Evolutionary conservation across 805 yeast species (phyloP).

Genomic region (Candida sonorensis): DNA sequence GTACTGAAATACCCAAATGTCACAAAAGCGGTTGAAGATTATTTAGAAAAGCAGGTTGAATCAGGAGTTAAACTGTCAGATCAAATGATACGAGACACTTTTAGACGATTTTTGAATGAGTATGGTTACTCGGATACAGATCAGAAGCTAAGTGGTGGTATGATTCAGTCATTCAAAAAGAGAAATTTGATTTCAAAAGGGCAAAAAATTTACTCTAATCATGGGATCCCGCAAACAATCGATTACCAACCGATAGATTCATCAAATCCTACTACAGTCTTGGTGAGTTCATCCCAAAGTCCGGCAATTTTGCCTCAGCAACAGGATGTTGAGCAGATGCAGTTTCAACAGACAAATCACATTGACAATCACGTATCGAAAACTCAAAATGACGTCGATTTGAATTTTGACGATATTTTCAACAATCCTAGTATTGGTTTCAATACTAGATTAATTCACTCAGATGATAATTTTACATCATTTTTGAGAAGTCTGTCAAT

Average conservation of each 20-base stretch:
- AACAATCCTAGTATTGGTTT: conserved; percentile 26
- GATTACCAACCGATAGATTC: neutral
- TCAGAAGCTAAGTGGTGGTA: conserved; percentile 27
- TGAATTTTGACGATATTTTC: conserved; percentile 24
- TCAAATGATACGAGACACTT: conserved; percentile 18
- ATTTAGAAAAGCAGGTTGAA: conserved; percentile 11
- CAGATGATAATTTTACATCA: conserved; percentile 25
- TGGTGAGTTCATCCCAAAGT: neutral
- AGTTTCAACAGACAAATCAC: too few species aligned
- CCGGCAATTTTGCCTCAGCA: neutral
- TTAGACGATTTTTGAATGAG: conserved; percentile 9
- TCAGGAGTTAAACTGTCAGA: conserved; percentile 21
- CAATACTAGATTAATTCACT: conserved; percentile 30
- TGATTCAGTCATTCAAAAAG: conserved; percentile 28
- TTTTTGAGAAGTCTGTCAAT: conserved; percentile 6
- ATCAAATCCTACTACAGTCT: neutral
- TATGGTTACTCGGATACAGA: conserved; percentile 17
- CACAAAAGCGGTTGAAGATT: conserved; percentile 24
- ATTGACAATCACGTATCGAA: too few species aligned
- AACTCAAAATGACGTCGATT: conserved; percentile 11
- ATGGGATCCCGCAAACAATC: too few species aligned
- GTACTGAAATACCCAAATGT: conserved; percentile 29
- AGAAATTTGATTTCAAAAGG: conserved; percentile 21
- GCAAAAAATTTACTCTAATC: conserved; percentile 1
- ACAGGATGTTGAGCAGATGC: neutral